Percentiles rank a stretch among this genome's conserved stretches.
These are phyloP conservation scores for Sugiyamaella mastotermitis DNA, from an alignment of 805 yeast genomes.

Conservation along the genomic window DNA sequence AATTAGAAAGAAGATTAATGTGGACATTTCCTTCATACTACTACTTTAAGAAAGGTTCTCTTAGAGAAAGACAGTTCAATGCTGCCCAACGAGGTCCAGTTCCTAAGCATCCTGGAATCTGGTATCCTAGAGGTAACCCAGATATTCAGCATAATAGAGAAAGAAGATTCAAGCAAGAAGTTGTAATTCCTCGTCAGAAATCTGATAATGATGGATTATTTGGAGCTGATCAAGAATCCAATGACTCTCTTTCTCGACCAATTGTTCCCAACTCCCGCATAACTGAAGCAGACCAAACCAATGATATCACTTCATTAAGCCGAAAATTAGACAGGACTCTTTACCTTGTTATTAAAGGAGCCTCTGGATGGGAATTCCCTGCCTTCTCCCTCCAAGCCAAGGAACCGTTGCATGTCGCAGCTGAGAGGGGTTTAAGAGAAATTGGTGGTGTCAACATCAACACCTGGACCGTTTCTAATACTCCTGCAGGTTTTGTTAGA, in stretches of 20 bases:
- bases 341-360: slow-evolving; percentile 58
- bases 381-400: slow-evolving; percentile 44
- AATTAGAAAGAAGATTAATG: slow-evolving; percentile 83
- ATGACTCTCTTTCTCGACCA: slow-evolving; percentile 59
- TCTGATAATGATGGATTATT: slow-evolving; percentile 24
- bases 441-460: slow-evolving; percentile 73
- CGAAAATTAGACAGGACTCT: slow-evolving; percentile 74
- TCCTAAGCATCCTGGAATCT: slow-evolving; percentile 64
- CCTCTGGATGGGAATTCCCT: slow-evolving; percentile 69
- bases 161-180: slow-evolving; percentile 71
- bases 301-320: slow-evolving; percentile 64
- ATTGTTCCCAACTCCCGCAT: slow-evolving; percentile 62
- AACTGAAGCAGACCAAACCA: slow-evolving; percentile 68
- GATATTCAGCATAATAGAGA: slow-evolving; percentile 86
- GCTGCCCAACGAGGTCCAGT: slow-evolving; percentile 73
- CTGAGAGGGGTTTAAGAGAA: slow-evolving; percentile 63
- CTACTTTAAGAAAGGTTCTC: slow-evolving; percentile 83
- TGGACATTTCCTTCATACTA: slow-evolving; percentile 96
- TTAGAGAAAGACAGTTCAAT: slow-evolving; percentile 75
- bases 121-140: slow-evolving; percentile 78
- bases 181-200: slow-evolving; percentile 63
- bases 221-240: slow-evolving; percentile 25
- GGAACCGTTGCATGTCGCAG: slow-evolving; percentile 60
- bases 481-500: slow-evolving; percentile 70
- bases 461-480: slow-evolving; percentile 86